Base-by-base conservation (phyloP, 208 protist genomes). In the Trypanosoma scelopori region DNA sequence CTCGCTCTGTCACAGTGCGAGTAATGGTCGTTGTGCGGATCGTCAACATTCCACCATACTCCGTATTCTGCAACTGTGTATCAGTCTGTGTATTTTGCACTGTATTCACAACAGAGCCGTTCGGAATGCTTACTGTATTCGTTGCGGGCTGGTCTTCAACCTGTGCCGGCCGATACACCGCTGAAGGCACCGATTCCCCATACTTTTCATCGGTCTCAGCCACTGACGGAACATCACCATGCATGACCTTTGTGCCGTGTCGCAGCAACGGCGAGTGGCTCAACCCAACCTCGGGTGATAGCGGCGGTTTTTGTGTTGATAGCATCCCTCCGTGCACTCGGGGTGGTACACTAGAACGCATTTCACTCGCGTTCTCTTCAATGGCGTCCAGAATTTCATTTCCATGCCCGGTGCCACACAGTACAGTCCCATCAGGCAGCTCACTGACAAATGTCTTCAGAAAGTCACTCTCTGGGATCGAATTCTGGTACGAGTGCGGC, bases 11-110 rank as follows among this genome's bases (percentile, higher is more conserved):
- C 48, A 90, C 81, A 47, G 72, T 85, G 51, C 79, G 78, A 18
- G 78, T 85, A 13, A 85, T 75, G 2, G 87, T 90, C 16, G 78
- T 85, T 16, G 82, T 89, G 49, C 74, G 53, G 42, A 90, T 80
- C 11, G 83, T 93, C 27, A 91, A 50, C 7, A 91, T 71, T 15
- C 69, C 73, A 49, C 56, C 70, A 18, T 76, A 65, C 12, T 61
- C 70, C 12, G 77, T 88, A 23, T 84, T 71, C 69, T 89, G 79
- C 37, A 93, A 52, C 22, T 79, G 59, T 2, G 84, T 90, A 69
- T 90, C 84, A 11, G 84, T 93, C 58, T 81, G 66, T 47, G 79
- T 90, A 47, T 90, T 74, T 64, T 89, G 87, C 25, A 69, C 81
- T 6, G 75, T 86, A 51, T 81, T 75, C 5, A 89, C 43, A 23